phyloP scores from a whole-genome alignment of 345 rosid species.

The Acer saccharum region DNA sequence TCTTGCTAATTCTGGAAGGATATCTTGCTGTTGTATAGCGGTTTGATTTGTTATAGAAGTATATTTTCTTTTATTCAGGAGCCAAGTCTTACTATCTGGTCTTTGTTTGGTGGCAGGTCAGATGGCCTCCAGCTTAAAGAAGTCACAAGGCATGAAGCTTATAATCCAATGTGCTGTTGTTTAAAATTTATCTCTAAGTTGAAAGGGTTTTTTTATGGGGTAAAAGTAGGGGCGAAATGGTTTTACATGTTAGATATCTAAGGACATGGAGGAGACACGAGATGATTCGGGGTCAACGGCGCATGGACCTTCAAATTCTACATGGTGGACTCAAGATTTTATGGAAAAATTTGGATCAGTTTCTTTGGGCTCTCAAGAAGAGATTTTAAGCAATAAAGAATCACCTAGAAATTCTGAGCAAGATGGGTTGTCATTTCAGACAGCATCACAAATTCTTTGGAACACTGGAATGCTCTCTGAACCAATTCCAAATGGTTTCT shows the following conservation, averaged over 20 bases:
- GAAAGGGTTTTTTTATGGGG: slow-evolving; percentile 48
- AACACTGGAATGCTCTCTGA: slow-evolving; percentile 83
- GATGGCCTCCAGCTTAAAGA: slow-evolving; percentile 54
- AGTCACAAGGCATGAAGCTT: slow-evolving; percentile 34
- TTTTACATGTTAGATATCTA: slow-evolving; percentile 51
- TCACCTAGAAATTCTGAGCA: slow-evolving; percentile 65
- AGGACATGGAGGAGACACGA: slow-evolving; percentile 79
- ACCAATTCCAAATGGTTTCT: slow-evolving; percentile 89
- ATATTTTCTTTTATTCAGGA: neutral
- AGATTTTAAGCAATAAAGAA: slow-evolving; percentile 50
- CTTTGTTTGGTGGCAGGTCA: slow-evolving; percentile 41
- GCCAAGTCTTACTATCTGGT: slow-evolving; percentile 15
- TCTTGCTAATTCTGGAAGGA: neutral
- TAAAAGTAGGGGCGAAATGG: slow-evolving; percentile 62
- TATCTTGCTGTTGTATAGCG: neutral
- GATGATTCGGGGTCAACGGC: slow-evolving; percentile 70
- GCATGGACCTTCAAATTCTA: slow-evolving; percentile 66
- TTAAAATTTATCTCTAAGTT: slow-evolving; percentile 33
- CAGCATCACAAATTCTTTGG: slow-evolving; percentile 90
- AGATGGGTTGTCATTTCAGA: slow-evolving; percentile 62
- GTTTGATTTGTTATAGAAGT: neutral
- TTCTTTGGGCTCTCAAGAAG: slow-evolving; percentile 76
- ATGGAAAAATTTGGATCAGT: slow-evolving; percentile 72
- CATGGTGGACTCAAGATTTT: slow-evolving; percentile 93
- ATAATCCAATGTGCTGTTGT: slow-evolving; percentile 30